phyloP scores from a whole-genome alignment of 305 asterid species.

The Rubia peregrina region DNA sequence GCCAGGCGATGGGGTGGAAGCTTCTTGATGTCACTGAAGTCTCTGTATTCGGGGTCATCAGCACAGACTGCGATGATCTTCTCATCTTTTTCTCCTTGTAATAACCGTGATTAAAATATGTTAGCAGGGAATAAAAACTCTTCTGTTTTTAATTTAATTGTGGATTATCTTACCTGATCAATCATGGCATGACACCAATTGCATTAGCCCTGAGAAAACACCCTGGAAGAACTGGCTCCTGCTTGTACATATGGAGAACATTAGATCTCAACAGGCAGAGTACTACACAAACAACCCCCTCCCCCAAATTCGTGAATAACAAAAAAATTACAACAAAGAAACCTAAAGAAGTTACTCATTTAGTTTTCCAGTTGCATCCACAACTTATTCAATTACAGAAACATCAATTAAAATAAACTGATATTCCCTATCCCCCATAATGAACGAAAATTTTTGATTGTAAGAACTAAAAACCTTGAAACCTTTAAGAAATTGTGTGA shows the following conservation, averaged over 20 bases:
- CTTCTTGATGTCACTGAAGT: constrained; percentile 29
- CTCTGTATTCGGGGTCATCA: constrained; percentile 32
- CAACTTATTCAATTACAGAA: no score
- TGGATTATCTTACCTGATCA: constrained; percentile 24
- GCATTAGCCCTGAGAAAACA: constrained; percentile 37
- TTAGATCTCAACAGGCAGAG: background rate
- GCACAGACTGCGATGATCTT: constrained; percentile 35
- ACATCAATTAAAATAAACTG: no score
- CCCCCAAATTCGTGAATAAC: background rate
- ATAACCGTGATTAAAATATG: background rate
- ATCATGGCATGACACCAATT: constrained; percentile 38
- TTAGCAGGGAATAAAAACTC: background rate
- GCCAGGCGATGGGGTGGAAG: constrained; percentile 34
- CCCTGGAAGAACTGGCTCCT: constrained; percentile 37
- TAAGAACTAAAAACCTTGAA: no score
- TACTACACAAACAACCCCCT: background rate
- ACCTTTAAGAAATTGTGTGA: no score
- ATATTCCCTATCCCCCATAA: no score
- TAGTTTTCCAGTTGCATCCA: background rate
- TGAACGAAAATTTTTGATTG: no score
- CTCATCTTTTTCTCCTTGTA: constrained; percentile 32
- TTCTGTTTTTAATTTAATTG: background rate
- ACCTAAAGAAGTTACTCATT: background rate
- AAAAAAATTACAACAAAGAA: background rate
- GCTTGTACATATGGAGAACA: constrained; percentile 1